A percentile compares a stretch with the other conserved stretches of the same genome.
phyloP scores from a whole-genome alignment of 176 grass and related monocot species.

The Oryza coarctata region DNA sequence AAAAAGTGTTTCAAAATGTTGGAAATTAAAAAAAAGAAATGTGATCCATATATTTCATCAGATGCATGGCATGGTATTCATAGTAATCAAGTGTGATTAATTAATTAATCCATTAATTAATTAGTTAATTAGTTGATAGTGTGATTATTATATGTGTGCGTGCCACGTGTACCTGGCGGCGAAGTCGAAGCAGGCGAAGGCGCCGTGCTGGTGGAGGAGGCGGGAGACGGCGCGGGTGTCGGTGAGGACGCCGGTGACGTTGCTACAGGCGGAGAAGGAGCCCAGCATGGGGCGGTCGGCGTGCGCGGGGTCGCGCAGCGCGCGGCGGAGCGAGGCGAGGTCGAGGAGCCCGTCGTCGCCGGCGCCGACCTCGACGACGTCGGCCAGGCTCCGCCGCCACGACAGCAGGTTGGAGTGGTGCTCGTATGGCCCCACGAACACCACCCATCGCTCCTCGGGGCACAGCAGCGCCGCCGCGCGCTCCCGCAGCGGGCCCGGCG shows the following conservation, averaged over 20 bases:
- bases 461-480: constrained; percentile 13
- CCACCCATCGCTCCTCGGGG: constrained; percentile 68
- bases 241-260: constrained; percentile 64
- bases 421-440: constrained; percentile 76
- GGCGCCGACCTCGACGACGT: constrained; percentile 66
- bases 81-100: not conserved
- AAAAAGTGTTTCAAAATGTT: not conserved
- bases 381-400: constrained; percentile 70
- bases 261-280: constrained; percentile 76
- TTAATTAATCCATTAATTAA: not conserved
- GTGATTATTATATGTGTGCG: not conserved
- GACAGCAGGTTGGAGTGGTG: constrained; percentile 96
- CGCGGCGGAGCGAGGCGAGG: constrained; percentile 37
- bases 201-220: constrained; percentile 68
- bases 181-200: constrained; percentile 90
- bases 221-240: constrained; percentile 60
- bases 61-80: too few species aligned
- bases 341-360: constrained; percentile 53
- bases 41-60: not conserved
- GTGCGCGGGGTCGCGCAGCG: constrained; percentile 26
- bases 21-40: not conserved
- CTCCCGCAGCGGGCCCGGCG: constrained; percentile 29
- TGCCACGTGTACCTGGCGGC: constrained; percentile 56
- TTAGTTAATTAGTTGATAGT: not conserved
- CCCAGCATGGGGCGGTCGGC: constrained; percentile 66